A percentile compares a stretch with the other conserved stretches of the same genome.
Conservation (phyloP, 225 moss, liverwort and hornwort genomes). For the Bryoerythrophyllum caledonicum region DNA sequence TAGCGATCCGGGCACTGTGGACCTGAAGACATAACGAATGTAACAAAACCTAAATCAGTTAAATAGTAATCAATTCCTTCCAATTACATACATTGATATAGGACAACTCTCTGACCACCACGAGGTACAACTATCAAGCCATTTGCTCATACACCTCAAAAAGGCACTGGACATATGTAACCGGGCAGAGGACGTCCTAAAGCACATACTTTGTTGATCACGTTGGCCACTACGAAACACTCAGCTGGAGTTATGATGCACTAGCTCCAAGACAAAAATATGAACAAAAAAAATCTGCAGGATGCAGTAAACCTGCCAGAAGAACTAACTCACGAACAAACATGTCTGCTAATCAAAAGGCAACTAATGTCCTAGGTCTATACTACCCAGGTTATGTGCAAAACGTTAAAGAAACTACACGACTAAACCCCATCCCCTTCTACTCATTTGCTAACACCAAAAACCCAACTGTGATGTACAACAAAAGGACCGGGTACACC, state of each 20-base stretch:
- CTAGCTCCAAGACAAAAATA: slow-evolving; percentile 17
- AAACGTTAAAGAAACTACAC: neutral
- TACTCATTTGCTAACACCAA: slow-evolving; percentile 92
- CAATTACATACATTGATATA: neutral
- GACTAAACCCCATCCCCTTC: neutral
- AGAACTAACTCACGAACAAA: neutral
- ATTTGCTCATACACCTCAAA: neutral
- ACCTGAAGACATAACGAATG: neutral
- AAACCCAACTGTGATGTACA: slow-evolving; percentile 94
- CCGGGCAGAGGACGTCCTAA: neutral
- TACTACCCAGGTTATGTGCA: slow-evolving; percentile 20
- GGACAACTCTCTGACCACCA: neutral
- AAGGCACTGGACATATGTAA: neutral
- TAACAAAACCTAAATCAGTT: neutral
- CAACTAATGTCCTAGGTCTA: slow-evolving; percentile 23
- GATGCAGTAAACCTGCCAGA: slow-evolving; percentile 11
- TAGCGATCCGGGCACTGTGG: neutral
- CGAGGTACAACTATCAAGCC: neutral
- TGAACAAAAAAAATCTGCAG: slow-evolving; percentile 18
- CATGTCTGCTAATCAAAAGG: slow-evolving; percentile 5
- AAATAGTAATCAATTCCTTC: neutral
- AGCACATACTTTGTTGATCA: neutral
- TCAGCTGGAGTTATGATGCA: neutral
- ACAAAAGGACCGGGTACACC: slow-evolving; percentile 81
- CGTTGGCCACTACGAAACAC: neutral